Percentiles rank a stretch among this genome's conserved stretches.
Evolutionary conservation across 768 basidiomycete genomes (phyloP).

Genomic region (Pholiota microspora): DNA sequence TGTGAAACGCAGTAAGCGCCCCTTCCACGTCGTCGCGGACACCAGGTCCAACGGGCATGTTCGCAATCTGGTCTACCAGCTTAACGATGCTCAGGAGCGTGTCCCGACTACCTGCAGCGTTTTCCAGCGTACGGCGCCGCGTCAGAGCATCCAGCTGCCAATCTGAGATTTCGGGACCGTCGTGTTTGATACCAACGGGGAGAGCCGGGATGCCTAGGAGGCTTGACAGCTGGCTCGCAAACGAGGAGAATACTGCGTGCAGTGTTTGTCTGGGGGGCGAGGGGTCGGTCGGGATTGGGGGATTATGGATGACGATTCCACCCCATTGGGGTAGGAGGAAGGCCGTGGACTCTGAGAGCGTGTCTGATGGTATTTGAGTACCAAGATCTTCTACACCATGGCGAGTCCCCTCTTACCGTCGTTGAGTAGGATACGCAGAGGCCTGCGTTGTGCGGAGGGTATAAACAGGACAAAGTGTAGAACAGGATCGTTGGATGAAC

Average conservation of each 20-base stretch:
- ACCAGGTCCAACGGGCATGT: slow-evolving; percentile 86
- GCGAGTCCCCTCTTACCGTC: slow-evolving; percentile 37
- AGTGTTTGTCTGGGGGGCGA: slow-evolving; percentile 45
- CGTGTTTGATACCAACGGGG: slow-evolving; percentile 41
- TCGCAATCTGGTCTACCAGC: slow-evolving; percentile 80
- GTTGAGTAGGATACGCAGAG: slow-evolving; percentile 62
- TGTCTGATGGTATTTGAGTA: slow-evolving; percentile 35
- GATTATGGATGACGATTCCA: slow-evolving; percentile 78
- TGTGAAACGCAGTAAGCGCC: slow-evolving; percentile 69
- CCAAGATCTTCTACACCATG: slow-evolving; percentile 5
- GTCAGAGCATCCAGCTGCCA: slow-evolving; percentile 86
- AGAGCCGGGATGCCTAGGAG: slow-evolving; percentile 80
- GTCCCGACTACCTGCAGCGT: slow-evolving; percentile 62
- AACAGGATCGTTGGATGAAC: slow-evolving; percentile 90
- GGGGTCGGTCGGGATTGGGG: slow-evolving; percentile 27
- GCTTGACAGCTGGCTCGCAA: slow-evolving; percentile 67
- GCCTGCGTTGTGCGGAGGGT: slow-evolving; percentile 66
- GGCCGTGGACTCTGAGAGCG: slow-evolving; percentile 49
- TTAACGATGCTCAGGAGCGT: slow-evolving; percentile 81
- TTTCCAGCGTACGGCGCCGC: slow-evolving; percentile 69
- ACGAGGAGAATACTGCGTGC: slow-evolving; percentile 54
- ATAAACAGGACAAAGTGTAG: slow-evolving; percentile 90
- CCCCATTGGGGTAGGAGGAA: slow-evolving; percentile 97
- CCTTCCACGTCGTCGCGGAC: slow-evolving; percentile 72
- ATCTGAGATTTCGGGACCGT: slow-evolving; percentile 38